Evolutionary conservation across 148 eudicot genomes (phyloP).

Genomic region (Fallopia convolvulus): DNA sequence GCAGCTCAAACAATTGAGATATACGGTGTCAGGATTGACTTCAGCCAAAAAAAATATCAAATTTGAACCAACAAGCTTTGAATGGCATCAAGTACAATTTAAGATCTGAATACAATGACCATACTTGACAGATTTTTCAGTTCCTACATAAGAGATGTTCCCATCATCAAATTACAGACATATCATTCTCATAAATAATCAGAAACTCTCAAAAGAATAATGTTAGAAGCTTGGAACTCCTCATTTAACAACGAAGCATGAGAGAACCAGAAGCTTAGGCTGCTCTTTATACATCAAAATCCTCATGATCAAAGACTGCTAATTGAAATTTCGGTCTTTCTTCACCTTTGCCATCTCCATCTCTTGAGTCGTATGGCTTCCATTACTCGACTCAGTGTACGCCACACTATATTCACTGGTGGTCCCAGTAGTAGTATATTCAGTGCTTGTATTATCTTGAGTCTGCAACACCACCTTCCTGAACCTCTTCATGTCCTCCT

Average conservation of each 20-base stretch:
- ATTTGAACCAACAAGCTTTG: not conserved
- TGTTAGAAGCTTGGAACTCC: not conserved
- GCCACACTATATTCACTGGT: not conserved
- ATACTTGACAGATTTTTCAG: not conserved
- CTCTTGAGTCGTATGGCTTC: not conserved
- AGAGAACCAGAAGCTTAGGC: not conserved
- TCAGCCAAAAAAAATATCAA: not conserved
- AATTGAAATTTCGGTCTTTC: not conserved
- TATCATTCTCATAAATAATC: not conserved
- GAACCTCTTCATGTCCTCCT: constrained; percentile 14
- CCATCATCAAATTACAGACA: not conserved
- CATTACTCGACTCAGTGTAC: not conserved
- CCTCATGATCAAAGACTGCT: not conserved
- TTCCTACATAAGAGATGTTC: not conserved
- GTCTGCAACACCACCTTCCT: constrained; percentile 1
- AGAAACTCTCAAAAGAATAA: not conserved
- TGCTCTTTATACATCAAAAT: not conserved
- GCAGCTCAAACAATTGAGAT: not conserved
- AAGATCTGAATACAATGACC: not conserved
- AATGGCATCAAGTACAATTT: not conserved
- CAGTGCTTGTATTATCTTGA: not conserved
- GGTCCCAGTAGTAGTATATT: not conserved
- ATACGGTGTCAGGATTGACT: not conserved
- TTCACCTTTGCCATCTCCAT: constrained; percentile 6
- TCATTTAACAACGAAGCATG: not conserved